phyloP scores from a whole-genome alignment of 352 stramenopile species.

The Globisporangium barbulae region DNA sequence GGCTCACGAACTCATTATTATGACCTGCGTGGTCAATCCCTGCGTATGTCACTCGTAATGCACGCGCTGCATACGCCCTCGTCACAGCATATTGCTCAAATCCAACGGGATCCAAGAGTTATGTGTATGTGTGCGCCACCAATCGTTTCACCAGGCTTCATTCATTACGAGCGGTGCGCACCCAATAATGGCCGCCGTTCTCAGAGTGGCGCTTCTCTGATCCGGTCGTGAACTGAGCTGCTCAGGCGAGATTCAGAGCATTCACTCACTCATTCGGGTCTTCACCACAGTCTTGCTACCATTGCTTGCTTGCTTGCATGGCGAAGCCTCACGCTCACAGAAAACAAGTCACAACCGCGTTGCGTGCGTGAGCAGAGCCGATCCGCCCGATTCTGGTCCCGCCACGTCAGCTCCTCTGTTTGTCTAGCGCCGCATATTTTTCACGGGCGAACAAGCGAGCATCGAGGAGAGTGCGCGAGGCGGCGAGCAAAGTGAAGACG shows the following conservation, averaged over 20 bases:
- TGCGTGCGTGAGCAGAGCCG: neutral
- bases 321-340: neutral
- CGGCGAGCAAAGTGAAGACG: too few relatives aligned
- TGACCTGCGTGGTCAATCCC: too few relatives aligned
- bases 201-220: conserved; percentile 15
- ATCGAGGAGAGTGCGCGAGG: too few relatives aligned
- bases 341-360: neutral
- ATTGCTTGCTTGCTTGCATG: neutral
- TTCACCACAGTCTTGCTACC: neutral
- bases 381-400: neutral
- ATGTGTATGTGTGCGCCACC: too few relatives aligned
- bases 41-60: neutral
- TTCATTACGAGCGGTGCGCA: too few relatives aligned
- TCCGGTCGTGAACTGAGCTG: neutral
- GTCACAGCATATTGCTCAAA: conserved; percentile 4
- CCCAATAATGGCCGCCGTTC: too few relatives aligned
- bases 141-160: neutral
- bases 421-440: neutral
- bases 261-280: neutral
- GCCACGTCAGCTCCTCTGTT: neutral
- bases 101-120: neutral
- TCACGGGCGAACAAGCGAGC: neutral
- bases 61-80: neutral
- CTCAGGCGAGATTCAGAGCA: conserved; percentile 6
- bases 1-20: too few relatives aligned